phyloP scores from a whole-genome alignment of 208 protist genomes.

The Vickermania spadyakhi region DNA sequence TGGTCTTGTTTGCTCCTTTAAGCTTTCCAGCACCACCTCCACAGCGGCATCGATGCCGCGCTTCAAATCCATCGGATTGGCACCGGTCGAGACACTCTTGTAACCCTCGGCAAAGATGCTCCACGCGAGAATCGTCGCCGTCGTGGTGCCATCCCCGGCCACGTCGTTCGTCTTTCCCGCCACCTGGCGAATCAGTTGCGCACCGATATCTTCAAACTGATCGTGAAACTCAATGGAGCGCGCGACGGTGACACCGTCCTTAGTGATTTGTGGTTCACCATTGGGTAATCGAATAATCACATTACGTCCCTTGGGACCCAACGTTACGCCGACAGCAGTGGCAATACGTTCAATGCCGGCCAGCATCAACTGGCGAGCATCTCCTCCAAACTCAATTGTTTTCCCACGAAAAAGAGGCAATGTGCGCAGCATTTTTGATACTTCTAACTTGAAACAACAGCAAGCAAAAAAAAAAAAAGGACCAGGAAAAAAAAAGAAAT shows the following conservation, averaged over 20 bases:
- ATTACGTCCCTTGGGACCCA: constrained; percentile 99
- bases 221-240: constrained; percentile 98
- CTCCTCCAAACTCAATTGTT: constrained; percentile 94
- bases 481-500: neutral
- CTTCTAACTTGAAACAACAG: neutral
- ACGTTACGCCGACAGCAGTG: constrained; percentile 95
- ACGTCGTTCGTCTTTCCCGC: constrained; percentile 98
- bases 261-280: constrained; percentile 99
- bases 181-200: constrained; percentile 93
- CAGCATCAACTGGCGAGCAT: constrained; percentile 93
- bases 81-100: constrained; percentile 98
- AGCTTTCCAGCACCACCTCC: constrained; percentile 68
- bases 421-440: constrained; percentile 4
- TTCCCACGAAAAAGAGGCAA: constrained; percentile 58
- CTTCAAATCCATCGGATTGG: constrained; percentile 99
- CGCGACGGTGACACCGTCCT: constrained; percentile 99
- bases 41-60: constrained; percentile 98
- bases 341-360: constrained; percentile 96
- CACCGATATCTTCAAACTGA: constrained; percentile 98
- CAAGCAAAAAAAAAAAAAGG: neutral
- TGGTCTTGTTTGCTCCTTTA: constrained; percentile 90
- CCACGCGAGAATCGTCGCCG: constrained; percentile 97
- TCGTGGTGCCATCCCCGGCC: constrained; percentile 99
- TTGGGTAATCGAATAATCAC: constrained; percentile 97
- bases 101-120: constrained; percentile 98